phyloP scores from a whole-genome alignment of 2,329 filamentous ascomycete species.

The Cladosporium sphaerospermum region DNA sequence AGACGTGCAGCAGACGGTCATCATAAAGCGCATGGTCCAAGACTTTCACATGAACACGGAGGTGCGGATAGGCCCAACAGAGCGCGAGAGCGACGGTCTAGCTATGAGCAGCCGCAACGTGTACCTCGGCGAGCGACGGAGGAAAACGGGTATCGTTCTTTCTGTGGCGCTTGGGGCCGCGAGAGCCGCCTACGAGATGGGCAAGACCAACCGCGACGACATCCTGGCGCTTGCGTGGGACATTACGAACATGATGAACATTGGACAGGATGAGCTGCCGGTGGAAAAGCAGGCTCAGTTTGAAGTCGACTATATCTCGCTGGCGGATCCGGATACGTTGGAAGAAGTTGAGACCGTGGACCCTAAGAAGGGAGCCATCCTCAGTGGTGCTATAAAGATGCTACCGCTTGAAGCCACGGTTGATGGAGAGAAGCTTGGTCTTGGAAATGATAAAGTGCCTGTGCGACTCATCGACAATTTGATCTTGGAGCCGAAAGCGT shows the following conservation, averaged over 20 bases:
- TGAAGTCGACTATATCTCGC: constrained; percentile 85
- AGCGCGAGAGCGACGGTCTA: constrained; percentile 72
- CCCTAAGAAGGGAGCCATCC: constrained; percentile 63
- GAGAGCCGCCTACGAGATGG: constrained; percentile 57
- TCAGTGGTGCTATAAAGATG: constrained; percentile 92
- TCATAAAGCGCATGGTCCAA: constrained; percentile 77
- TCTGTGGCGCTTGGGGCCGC: constrained; percentile 63
- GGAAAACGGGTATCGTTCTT: constrained; percentile 66
- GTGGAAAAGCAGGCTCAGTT: constrained; percentile 61
- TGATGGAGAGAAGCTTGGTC: constrained; percentile 61
- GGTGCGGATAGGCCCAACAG: constrained; percentile 68
- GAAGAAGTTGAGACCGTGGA: constrained; percentile 71
- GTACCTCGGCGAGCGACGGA: constrained; percentile 72
- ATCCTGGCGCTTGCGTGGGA: constrained; percentile 67
- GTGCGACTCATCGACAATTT: constrained; percentile 95
- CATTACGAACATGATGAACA: constrained; percentile 50
- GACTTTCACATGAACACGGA: constrained; percentile 78
- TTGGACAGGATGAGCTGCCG: constrained; percentile 56
- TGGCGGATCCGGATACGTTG: constrained; percentile 79
- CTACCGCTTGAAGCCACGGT: constrained; percentile 65
- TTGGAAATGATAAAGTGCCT: constrained; percentile 66
- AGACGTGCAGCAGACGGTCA: constrained; percentile 90
- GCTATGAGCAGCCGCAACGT: constrained; percentile 92
- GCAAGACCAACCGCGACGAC: constrained; percentile 51
- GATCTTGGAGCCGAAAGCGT: constrained; percentile 40